Conservation (phyloP, 2,329 filamentous ascomycete genomes). For the Epichloe sylvatica region DNA sequence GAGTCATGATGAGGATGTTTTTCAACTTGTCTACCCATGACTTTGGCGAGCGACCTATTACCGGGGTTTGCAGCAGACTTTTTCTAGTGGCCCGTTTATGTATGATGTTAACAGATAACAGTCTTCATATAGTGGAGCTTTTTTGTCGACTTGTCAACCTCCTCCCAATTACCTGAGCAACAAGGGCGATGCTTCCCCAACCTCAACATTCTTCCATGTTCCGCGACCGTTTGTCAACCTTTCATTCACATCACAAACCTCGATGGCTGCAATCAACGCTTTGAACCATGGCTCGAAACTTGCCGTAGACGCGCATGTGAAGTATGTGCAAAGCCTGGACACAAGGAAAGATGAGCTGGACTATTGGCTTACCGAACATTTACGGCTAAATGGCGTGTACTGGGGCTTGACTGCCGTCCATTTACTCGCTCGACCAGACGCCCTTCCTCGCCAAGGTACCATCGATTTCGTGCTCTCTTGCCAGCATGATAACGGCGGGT, state of each 20-base stretch:
- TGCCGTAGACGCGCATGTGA: slow-evolving; percentile 54
- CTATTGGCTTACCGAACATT: slow-evolving; percentile 95
- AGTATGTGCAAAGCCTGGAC: slow-evolving; percentile 86
- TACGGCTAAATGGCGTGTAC: slow-evolving; percentile 89
- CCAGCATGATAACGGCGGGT: slow-evolving; percentile 75
- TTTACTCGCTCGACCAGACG: slow-evolving; percentile 67
- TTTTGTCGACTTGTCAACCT: neutral
- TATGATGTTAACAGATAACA: neutral
- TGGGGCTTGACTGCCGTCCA: slow-evolving; percentile 88
- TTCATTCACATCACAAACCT: slow-evolving; percentile 3
- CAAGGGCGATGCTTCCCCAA: neutral
- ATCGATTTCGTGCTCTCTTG: slow-evolving; percentile 95
- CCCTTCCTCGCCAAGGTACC: slow-evolving; percentile 64
- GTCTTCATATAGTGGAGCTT: neutral
- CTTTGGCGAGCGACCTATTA: too few species aligned
- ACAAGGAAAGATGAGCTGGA: slow-evolving; percentile 87
- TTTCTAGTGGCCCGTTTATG: too few species aligned
- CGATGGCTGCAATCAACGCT: slow-evolving; percentile 16
- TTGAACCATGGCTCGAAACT: slow-evolving; percentile 29
- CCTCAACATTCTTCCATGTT: neutral
- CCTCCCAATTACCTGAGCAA: neutral
- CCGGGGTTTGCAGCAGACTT: too few species aligned
- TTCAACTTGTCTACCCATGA: too few species aligned
- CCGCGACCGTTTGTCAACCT: neutral
- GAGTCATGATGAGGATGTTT: too few species aligned